Evolutionary conservation across 2,329 filamentous ascomycete species (phyloP), one percentile per base, ranked within the genome.

Genomic region (Penicillium sp.): DNA sequence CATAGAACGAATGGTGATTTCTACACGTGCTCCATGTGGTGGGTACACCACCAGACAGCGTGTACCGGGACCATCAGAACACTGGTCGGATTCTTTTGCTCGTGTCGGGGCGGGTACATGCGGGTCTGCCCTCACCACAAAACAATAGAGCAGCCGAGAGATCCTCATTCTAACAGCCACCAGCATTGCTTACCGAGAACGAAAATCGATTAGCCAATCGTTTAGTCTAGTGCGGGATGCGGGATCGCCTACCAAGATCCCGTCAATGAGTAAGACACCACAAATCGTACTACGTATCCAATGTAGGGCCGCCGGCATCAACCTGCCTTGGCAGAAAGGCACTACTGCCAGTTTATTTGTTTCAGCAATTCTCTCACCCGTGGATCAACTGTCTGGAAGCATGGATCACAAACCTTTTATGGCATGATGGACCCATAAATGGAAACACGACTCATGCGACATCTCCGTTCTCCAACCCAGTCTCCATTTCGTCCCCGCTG

Each of bases 21-120:
- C 55, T 54, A 31, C 55, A 58, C 55, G 55, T 58, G 55, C n/a
- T 29, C 11, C 10, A 21, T 11, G 29, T 35, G 10, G 55, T 57
- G 55, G 55, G 33, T 42, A 53, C 50, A 27, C 8, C 5, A 7
- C 13, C 13, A 33, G n/a, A 10, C 46, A 46, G 52, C 52, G 56
- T 55, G 56, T 53, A 43, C 33, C 16, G 14, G 21, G 26, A 29
- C 26, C 48, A 37, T 14, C 23, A 39, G n/a, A 14, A 26, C 31
- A 50, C 23, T 50, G 48, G 48, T 27, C 23, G 16, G n/a, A 21
- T 6, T 37, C n/a, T 9, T 23, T 5, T 25, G n/a, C 33, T 50
- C 48, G 48, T 50, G 48, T 50, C 48, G 35, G 19, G 33, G 31
- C 48, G 48, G 31, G n/a, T 37, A 50, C 14, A 50, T 42, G 48